A percentile compares a stretch with the other conserved stretches of the same genome.
Evolutionary conservation across 164 flowering plant genomes (phyloP).

Genomic region (Macadamia integrifolia): DNA sequence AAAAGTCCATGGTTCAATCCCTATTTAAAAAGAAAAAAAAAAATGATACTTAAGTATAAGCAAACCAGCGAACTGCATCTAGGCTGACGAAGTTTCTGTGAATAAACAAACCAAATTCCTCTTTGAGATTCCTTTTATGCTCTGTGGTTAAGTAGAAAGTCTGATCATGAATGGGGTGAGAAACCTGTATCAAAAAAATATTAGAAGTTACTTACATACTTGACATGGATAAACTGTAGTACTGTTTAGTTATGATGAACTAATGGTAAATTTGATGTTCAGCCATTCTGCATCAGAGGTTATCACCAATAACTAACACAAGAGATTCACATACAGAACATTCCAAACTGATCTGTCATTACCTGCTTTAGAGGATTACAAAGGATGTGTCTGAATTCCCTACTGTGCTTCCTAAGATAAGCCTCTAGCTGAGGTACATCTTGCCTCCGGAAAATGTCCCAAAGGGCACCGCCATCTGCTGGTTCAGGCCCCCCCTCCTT

Average conservation of each 20-base stretch:
- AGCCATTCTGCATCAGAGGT: neutral
- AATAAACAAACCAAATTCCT: conserved; percentile 41
- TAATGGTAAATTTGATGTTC: neutral
- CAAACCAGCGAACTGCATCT: neutral
- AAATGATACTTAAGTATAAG: neutral
- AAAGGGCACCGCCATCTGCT: conserved; percentile 29
- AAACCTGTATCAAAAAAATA: conserved; percentile 24
- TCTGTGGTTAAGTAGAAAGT: conserved; percentile 28
- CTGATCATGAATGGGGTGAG: conserved; percentile 51
- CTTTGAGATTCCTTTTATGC: conserved; percentile 46
- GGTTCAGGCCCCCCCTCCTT: neutral
- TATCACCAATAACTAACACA: neutral
- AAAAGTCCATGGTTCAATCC: conserved; percentile 56
- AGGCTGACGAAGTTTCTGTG: neutral
- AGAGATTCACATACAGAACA: neutral
- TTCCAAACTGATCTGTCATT: neutral
- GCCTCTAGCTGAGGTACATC: conserved; percentile 29
- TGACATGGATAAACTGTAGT: neutral
- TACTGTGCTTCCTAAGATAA: conserved; percentile 27
- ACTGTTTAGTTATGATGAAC: neutral
- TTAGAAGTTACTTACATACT: too few species aligned
- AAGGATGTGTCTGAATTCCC: conserved; percentile 24
- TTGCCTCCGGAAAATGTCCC: conserved; percentile 36
- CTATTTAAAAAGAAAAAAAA: conserved; percentile 15
- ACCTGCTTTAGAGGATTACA: conserved; percentile 25